Conservation (phyloP, 768 basidiomycete species). For the Boletus sensibilis region DNA sequence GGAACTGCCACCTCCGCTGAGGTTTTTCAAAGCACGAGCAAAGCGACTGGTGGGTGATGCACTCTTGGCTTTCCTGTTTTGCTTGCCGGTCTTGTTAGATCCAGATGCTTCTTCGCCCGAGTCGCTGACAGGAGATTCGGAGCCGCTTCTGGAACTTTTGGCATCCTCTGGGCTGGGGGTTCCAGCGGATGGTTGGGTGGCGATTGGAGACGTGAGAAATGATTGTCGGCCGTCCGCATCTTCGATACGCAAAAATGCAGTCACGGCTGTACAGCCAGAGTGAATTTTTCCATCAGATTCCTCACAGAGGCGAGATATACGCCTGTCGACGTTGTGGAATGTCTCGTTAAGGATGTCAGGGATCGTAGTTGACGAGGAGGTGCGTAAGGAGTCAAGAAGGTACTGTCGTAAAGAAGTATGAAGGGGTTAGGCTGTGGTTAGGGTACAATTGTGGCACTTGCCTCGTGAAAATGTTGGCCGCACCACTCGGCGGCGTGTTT, state of each 20-base stretch:
- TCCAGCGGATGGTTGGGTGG: slow-evolving; percentile 30
- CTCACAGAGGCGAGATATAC: slow-evolving; percentile 80
- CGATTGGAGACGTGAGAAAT: slow-evolving; percentile 45
- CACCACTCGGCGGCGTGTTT: slow-evolving; percentile 99
- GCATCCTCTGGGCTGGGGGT: slow-evolving; percentile 33
- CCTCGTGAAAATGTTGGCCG: slow-evolving; percentile 93
- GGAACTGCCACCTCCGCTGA: slow-evolving; percentile 38
- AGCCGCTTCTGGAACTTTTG: slow-evolving; percentile 34
- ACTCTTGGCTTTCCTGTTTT: slow-evolving; percentile 43
- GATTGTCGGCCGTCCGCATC: slow-evolving; percentile 72
- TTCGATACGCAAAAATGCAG: slow-evolving; percentile 91
- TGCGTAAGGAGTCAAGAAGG: slow-evolving; percentile 68
- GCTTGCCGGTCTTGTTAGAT: slow-evolving; percentile 36
- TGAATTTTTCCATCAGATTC: slow-evolving; percentile 90
- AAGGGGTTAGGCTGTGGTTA: slow-evolving; percentile 6
- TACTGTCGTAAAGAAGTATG: slow-evolving; percentile 37
- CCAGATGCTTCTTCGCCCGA: slow-evolving; percentile 37
- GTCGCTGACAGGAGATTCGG: slow-evolving; percentile 46
- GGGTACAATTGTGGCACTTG: slow-evolving; percentile 25
- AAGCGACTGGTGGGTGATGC: slow-evolving; percentile 46
- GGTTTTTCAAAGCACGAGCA: slow-evolving; percentile 53
- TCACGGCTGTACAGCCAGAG: slow-evolving; percentile 96
- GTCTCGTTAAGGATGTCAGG: slow-evolving; percentile 92
- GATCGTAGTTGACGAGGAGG: slow-evolving; percentile 55
- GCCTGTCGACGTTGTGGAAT: slow-evolving; percentile 88